Percentiles rank a stretch among this genome's conserved stretches.
Conservation (phyloP, 2,329 filamentous ascomycete genomes). For the Endoconidiophora laricicola region DNA sequence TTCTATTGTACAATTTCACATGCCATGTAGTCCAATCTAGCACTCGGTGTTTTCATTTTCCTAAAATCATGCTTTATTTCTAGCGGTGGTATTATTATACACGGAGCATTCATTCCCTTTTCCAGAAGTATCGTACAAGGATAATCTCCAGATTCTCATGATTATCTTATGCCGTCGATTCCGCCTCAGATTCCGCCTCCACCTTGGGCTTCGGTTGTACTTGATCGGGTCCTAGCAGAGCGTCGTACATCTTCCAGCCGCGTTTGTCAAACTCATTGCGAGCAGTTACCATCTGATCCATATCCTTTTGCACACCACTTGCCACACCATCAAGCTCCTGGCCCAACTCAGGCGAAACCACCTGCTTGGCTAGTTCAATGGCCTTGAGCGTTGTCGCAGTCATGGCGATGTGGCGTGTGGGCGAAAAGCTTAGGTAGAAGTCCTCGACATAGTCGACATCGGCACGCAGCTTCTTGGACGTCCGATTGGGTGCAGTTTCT, state of each 20-base stretch:
- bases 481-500: slow-evolving; percentile 2
- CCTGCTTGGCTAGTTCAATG: slow-evolving; percentile 27
- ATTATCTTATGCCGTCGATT: not conserved
- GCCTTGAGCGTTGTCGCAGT: slow-evolving; percentile 27
- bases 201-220: slow-evolving; percentile 1
- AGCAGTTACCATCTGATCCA: slow-evolving; percentile 19
- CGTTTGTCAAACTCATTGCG: slow-evolving; percentile 9
- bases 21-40: no score
- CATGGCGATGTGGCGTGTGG: slow-evolving; percentile 20
- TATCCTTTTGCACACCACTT: slow-evolving; percentile 22
- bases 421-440: slow-evolving; percentile 22
- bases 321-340: slow-evolving; percentile 24
- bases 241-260: slow-evolving; percentile 12
- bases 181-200: not conserved
- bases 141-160: slow-evolving; percentile 1
- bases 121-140: not conserved
- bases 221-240: slow-evolving; percentile 10
- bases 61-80: no score
- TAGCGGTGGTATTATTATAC: no score
- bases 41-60: no score
- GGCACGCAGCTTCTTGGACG: slow-evolving; percentile 16
- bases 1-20: no score
- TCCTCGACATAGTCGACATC: slow-evolving; percentile 15
- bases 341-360: slow-evolving; percentile 23
- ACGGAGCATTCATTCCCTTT: not conserved